phyloP scores from a whole-genome alignment of 208 protist genomes.

The Trichomonas vaginalis region DNA sequence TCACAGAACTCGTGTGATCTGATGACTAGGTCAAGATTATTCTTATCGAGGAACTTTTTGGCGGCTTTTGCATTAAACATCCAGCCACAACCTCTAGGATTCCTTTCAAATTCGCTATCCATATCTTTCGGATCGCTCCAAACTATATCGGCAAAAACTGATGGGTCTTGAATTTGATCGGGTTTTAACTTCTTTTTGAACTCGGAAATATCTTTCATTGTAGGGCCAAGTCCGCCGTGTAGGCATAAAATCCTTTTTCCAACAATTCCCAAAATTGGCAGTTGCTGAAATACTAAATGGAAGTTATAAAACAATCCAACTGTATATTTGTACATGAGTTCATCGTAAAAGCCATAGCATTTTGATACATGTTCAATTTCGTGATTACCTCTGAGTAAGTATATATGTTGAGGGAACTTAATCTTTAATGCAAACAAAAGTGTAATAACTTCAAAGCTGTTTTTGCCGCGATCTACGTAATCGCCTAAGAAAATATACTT shows the following conservation, averaged over 20 bases:
- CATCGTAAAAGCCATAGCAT: background rate
- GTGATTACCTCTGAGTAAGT: constrained; percentile 1
- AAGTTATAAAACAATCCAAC: background rate
- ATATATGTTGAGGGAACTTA: background rate
- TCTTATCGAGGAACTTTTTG: background rate
- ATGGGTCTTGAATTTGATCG: background rate
- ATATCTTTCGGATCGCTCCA: background rate
- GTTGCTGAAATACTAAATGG: background rate
- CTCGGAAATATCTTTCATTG: background rate
- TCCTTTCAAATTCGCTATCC: background rate
- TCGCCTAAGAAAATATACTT: background rate
- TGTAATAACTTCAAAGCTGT: background rate
- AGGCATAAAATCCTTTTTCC: background rate
- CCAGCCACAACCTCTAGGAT: background rate
- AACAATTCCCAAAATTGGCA: background rate
- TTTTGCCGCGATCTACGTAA: background rate
- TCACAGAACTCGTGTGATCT: background rate
- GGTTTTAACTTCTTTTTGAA: background rate
- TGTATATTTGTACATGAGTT: background rate
- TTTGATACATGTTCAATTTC: background rate
- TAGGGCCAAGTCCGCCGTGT: background rate
- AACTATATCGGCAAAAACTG: background rate
- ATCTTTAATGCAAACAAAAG: background rate
- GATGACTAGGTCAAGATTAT: background rate
- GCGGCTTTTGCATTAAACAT: background rate